Base-by-base conservation (phyloP, 495 filamentous ascomycete genomes). In the Trichoderma parareesei region DNA sequence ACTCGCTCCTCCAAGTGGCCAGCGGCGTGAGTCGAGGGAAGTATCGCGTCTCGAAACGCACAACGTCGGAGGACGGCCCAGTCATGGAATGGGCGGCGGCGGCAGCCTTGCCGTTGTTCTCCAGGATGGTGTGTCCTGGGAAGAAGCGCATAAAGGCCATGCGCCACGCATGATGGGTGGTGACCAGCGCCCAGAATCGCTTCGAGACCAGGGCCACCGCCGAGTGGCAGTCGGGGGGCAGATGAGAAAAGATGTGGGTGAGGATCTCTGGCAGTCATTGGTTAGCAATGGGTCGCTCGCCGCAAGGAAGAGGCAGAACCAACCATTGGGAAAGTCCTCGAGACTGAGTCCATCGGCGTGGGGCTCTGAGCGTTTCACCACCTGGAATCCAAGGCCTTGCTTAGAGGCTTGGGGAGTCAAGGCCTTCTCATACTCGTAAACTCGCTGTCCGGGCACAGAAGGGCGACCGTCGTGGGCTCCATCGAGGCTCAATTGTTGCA, bases 1-100 rank as follows among this genome's bases (percentile, higher is more conserved):
- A 97, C 71, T 97, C 93, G 72, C 90, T 95, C 40, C 92, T 85
- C 93, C 93, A 97, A 1, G 92, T 92, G 20, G 90, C 88, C 53
- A 90, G 77, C 13, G 86, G 81, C 38, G 89, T 93, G 46, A 97
- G 79, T 62, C 91, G 82, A 8, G 91, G 84, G 69, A 97, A 97
- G 65, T 82, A 80, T 18, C 91, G 87, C 20, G 71, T 71, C 69
- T 79, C 75, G 38, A 77, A 79, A 68, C 83, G 84, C 69, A 93
- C 88, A 7, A 82, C 81, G 53, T 84, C 81, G 35, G 87, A 69
- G 35, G 71, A 74, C 40, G 88, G 84, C 0, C 69, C 67, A 10
- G 76, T 74, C 62, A 72, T 71, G 16, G 65, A 72, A 64, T 73
- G 76, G 35, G 70, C 77, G 20, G 72, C 75, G 16, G 71, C 68